A percentile compares a stretch with the other conserved stretches of the same genome.
Evolutionary conservation across 257 asterid genomes (phyloP).

Genomic region (Fraxinus americana): DNA sequence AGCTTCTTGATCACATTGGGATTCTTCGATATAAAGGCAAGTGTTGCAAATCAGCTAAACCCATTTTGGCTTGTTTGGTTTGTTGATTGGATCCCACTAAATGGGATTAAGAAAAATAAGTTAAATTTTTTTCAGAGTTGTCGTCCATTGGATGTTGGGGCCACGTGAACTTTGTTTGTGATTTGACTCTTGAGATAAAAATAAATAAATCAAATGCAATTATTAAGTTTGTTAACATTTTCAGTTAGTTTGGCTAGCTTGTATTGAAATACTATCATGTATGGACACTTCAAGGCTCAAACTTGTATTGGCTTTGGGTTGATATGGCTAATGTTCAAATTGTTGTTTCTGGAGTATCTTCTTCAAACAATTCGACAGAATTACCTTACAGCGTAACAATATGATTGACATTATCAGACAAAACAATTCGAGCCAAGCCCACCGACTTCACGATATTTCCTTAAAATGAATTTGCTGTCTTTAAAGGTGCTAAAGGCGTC

Average conservation of each 20-base stretch:
- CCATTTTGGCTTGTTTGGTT: neutral
- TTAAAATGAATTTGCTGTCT: too few species aligned
- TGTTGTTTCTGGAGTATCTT: too few species aligned
- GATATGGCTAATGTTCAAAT: neutral
- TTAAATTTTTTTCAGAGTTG: neutral
- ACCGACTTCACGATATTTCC: too few species aligned
- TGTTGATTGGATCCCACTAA: neutral
- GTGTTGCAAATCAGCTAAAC: neutral
- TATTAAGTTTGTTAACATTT: neutral
- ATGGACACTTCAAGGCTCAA: neutral
- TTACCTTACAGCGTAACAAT: too few species aligned
- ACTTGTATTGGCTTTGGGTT: too few species aligned
- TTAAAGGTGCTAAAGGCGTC: too few species aligned
- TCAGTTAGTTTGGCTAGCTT: neutral
- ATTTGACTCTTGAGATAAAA: neutral
- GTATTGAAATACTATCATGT: neutral
- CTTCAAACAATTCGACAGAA: too few species aligned
- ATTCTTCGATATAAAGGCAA: neutral
- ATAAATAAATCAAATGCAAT: neutral
- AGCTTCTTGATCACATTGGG: conserved; percentile 11
- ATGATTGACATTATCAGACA: too few species aligned
- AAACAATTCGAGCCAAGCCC: too few species aligned
- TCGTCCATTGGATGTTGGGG: neutral
- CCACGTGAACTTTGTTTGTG: neutral
- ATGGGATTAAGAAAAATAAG: neutral